Percentiles rank a stretch among this genome's conserved stretches.
Conservation (phyloP, 2,329 filamentous ascomycete species). For the Neonectria neomacrospora region DNA sequence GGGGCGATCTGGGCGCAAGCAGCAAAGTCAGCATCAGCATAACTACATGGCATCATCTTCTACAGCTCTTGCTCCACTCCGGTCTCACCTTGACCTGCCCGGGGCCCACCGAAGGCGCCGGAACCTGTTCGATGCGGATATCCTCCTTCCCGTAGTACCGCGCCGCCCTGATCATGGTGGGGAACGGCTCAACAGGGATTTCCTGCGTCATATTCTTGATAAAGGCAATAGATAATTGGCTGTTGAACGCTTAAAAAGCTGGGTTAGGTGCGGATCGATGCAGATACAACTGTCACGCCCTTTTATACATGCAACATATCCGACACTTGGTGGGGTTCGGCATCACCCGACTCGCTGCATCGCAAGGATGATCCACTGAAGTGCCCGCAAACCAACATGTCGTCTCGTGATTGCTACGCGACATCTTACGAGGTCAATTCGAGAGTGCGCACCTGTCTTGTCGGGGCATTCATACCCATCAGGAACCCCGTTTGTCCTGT, state of each 20-base stretch:
- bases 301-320: neutral
- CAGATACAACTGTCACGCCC: neutral
- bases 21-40: neutral
- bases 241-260: neutral
- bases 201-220: neutral
- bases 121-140: neutral
- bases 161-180: neutral
- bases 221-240: neutral
- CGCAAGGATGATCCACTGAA: neutral
- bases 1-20: slow-evolving; percentile 39
- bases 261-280: neutral
- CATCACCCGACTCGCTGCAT: slow-evolving; percentile 22
- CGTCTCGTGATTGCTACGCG: neutral
- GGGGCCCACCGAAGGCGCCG: neutral
- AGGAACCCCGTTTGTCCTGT: neutral
- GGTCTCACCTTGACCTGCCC: neutral
- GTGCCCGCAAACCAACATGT: neutral
- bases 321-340: neutral
- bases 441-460: too few species aligned
- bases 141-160: neutral
- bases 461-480: neutral
- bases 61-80: neutral
- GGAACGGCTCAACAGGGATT: neutral
- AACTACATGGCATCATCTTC: neutral
- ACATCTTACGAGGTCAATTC: neutral